These are phyloP conservation scores for Cucurbita argyrosperma DNA, from an alignment of 306 rosid species.

Conservation along the genomic window DNA sequence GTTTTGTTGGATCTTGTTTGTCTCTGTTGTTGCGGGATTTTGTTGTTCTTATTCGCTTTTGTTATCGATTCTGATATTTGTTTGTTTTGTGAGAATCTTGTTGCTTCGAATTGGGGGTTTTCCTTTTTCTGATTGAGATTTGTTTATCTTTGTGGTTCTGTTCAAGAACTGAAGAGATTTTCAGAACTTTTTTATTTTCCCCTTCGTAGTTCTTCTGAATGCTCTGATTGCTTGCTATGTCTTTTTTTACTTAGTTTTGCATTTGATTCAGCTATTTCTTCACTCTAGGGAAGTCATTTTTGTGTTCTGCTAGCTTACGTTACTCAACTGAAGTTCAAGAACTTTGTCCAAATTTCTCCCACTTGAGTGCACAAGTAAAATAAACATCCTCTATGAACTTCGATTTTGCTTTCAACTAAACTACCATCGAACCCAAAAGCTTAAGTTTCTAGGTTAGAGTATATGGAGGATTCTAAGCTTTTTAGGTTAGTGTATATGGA, in stretches of 20 bases:
- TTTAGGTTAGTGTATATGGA: not conserved
- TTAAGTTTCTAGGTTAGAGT: not conserved
- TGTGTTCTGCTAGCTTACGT: not conserved
- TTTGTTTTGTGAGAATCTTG: not conserved
- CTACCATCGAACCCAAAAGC: not conserved
- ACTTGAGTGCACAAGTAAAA: not conserved
- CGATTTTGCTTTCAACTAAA: not conserved
- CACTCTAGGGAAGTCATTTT: not conserved
- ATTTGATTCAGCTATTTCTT: not conserved
- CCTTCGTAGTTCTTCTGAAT: not conserved
- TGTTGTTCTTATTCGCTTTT: not conserved
- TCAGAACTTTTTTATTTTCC: not conserved
- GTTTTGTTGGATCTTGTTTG: slow-evolving; percentile 1
- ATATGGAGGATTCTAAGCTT: not conserved
- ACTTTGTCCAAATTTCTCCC: not conserved
- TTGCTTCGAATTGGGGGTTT: not conserved
- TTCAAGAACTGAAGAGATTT: not conserved
- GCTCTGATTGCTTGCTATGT: not conserved
- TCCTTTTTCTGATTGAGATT: not conserved
- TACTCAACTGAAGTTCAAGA: not conserved
- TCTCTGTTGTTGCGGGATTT: not conserved
- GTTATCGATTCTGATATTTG: not conserved
- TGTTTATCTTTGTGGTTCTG: not conserved
- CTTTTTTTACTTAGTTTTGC: not conserved
- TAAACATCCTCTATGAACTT: not conserved